phyloP scores from a whole-genome alignment of 176 grass and related monocot species.

The Oryza rufipogon region DNA sequence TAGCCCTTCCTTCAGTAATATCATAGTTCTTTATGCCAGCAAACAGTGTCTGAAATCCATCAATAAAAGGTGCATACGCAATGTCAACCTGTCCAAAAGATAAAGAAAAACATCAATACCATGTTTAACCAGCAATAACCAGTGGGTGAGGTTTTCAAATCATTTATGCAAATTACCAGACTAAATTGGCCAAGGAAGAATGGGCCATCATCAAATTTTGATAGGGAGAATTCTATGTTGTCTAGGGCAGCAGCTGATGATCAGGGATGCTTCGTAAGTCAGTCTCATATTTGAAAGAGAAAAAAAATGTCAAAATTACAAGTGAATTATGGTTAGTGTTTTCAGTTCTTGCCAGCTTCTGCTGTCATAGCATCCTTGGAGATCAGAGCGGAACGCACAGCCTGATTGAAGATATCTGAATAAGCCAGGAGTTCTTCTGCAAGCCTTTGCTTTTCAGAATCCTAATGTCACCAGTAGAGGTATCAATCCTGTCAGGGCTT shows the following conservation, averaged over 20 bases:
- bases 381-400: constrained; percentile 18
- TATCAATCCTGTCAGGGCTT: not conserved
- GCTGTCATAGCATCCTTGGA: constrained; percentile 35
- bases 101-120: not conserved
- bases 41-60: constrained; percentile 57
- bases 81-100: constrained; percentile 61
- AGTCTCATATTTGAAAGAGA: constrained; percentile 2
- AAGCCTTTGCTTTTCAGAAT: constrained; percentile 59
- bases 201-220: constrained; percentile 64
- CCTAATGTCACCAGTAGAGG: constrained; percentile 27
- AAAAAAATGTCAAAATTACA: not conserved
- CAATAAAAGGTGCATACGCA: constrained; percentile 73
- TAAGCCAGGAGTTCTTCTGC: constrained; percentile 62
- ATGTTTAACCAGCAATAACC: not conserved
- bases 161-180: constrained; percentile 42
- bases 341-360: constrained; percentile 46
- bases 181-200: constrained; percentile 84
- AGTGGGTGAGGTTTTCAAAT: not conserved
- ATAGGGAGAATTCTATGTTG: constrained; percentile 60
- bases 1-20: constrained; percentile 54
- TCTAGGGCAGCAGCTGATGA: constrained; percentile 58
- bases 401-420: constrained; percentile 51
- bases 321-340: not conserved
- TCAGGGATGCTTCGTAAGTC: constrained; percentile 28
- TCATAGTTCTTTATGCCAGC: constrained; percentile 54